Base-by-base conservation (phyloP, 1,139 yeast genomes). In the Pichia sp. region DNA sequence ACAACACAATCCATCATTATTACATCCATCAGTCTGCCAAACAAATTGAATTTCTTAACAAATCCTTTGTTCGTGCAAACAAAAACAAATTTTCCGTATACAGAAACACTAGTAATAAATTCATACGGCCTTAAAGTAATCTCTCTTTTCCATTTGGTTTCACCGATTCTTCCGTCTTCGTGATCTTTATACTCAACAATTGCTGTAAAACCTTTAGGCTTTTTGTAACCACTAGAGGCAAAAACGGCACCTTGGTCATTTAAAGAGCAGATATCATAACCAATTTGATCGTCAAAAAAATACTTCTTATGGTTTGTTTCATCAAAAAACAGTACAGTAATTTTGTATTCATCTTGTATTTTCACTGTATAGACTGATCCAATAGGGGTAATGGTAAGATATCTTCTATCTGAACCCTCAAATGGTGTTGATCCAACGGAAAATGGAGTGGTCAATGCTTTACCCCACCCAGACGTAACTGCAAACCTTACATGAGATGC, bases 371-470 rank as follows among this genome's bases (percentile, higher is more conserved):
- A 84, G 0, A 80, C 81, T 56, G 84, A 84, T 0, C 97, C 97
- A 31, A 79, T 64, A 7, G 83, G 69, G 53, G 85, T 86, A 73
- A 91, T 84, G 26, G 86, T 77, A 40, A 91, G 64, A 55, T 88
- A 89, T 44, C 96, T 69, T 60, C 94, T 74, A 41, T 64, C 74
- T 4, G 47, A 44, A 39, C 71, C 66, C 30, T 63, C 66, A 79
- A 93, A 91, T 0, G 96, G 95, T 0, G 97, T 88, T 4, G 84
- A 75, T 1, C 97, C 97, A 1, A 88, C 85, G 5, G 74, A 67
- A 40, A 63, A 65, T 5, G 77, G 77, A 39, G 52, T 58, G 3
- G 46, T 39, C 14, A 44, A 17, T n/a, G 40, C 21, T 23, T 30
- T 37, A 18, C 44, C 44, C 47, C 47, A 44, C 10, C 47, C 47